Percentiles rank a stretch among this genome's conserved stretches.
These are phyloP conservation scores for Alternaria gansuensis DNA, from an alignment of 2,329 filamentous ascomycete genomes.

Conservation along the genomic window DNA sequence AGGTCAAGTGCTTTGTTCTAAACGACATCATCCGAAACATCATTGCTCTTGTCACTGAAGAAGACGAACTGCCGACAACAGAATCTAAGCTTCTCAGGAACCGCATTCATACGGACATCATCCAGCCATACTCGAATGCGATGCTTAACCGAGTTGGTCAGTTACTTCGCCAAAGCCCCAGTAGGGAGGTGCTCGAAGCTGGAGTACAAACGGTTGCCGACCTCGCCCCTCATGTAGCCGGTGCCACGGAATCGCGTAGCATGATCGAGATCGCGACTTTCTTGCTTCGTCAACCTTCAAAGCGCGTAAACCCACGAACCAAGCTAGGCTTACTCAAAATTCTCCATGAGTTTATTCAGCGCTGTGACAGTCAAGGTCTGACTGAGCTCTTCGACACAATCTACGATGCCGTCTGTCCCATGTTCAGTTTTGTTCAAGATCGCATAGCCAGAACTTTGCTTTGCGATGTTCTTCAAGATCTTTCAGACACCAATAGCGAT, in stretches of 20 bases:
- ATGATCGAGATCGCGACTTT: constrained; percentile 82
- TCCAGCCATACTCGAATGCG: constrained; percentile 72
- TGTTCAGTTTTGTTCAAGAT: constrained; percentile 93
- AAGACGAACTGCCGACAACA: constrained; percentile 31
- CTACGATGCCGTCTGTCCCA: constrained; percentile 76
- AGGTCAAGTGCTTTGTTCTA: constrained; percentile 84
- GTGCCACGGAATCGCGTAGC: constrained; percentile 70
- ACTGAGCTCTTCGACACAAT: constrained; percentile 69
- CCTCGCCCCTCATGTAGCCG: constrained; percentile 60
- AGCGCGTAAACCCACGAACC: constrained; percentile 80
- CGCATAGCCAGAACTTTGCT: constrained; percentile 76
- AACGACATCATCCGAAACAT: constrained; percentile 71
- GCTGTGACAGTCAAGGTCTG: constrained; percentile 67
- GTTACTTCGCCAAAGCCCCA: constrained; percentile 66
- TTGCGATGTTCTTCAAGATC: constrained; percentile 74
- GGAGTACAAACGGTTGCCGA: constrained; percentile 82
- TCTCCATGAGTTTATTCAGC: constrained; percentile 79
- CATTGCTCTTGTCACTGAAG: constrained; percentile 31
- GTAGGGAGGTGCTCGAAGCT: constrained; percentile 79
- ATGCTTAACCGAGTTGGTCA: constrained; percentile 66
- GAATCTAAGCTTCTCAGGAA: constrained; percentile 66
- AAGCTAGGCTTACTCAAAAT: constrained; percentile 84
- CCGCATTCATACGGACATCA: constrained; percentile 52
- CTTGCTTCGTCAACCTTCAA: constrained; percentile 83
- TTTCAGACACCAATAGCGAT: constrained; percentile 70